Percentiles rank a stretch among this genome's conserved stretches.
phyloP scores from a whole-genome alignment of 1,284 basidiomycete genomes.

The Stygiomarasmius scandens region DNA sequence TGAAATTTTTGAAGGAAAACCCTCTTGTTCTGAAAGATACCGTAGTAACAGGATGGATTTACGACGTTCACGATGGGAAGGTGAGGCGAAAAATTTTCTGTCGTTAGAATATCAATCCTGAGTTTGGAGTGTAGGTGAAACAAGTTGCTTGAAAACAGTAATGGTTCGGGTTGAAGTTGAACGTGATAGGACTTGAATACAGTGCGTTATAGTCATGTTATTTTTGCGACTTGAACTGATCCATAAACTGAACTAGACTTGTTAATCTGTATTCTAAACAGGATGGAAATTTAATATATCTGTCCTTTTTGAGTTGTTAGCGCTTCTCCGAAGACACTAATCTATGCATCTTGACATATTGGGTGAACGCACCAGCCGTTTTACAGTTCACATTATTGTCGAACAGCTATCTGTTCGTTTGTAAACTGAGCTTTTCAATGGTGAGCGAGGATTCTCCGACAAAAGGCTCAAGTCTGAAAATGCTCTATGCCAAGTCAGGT shows the following conservation, averaged over 20 bases:
- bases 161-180: too few species aligned
- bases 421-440: not conserved
- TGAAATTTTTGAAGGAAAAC: slow-evolving; percentile 16
- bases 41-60: slow-evolving; percentile 18
- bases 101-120: not conserved
- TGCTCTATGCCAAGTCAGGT: too few species aligned
- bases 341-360: not conserved
- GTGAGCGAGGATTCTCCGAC: too few species aligned
- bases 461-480: too few species aligned
- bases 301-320: too few species aligned
- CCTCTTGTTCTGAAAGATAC: slow-evolving; percentile 14
- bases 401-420: not conserved
- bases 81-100: slow-evolving; percentile 1
- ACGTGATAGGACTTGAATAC: too few species aligned
- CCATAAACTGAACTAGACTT: too few species aligned
- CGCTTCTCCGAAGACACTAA: too few species aligned
- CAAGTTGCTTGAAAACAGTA: slow-evolving; percentile 5
- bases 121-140: slow-evolving; percentile 2
- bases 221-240: too few species aligned
- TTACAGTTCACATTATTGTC: not conserved
- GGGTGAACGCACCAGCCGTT: not conserved
- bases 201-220: too few species aligned
- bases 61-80: slow-evolving; percentile 16
- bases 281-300: too few species aligned
- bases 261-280: too few species aligned